Percentiles rank a stretch among this genome's conserved stretches.
These are phyloP conservation scores for Metarhizium brunneum DNA, from an alignment of 2,329 filamentous ascomycete species.

Conservation along the genomic window DNA sequence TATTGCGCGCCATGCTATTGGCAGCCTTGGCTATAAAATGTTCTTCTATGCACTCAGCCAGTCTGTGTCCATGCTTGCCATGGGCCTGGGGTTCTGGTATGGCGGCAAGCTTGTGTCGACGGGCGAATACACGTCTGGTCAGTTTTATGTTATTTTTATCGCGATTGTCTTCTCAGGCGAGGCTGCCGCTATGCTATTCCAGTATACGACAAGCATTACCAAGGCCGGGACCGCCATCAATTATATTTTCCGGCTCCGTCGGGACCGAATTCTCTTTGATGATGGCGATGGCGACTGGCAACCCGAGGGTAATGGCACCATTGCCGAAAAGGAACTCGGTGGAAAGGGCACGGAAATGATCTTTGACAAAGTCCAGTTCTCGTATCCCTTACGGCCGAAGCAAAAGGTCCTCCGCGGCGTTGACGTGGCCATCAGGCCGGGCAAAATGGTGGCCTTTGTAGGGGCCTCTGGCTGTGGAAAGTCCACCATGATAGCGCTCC, in stretches of 20 bases:
- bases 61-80: conserved; percentile 27
- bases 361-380: conserved; percentile 45
- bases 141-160: conserved; percentile 43
- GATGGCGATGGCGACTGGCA: conserved; percentile 13
- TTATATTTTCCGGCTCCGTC: conserved; percentile 35
- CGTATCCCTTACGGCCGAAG: conserved; percentile 39
- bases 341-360: conserved; percentile 27
- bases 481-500: conserved; percentile 46
- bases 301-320: background rate
- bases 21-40: conserved; percentile 28
- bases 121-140: conserved; percentile 35
- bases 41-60: conserved; percentile 31
- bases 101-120: conserved; percentile 29
- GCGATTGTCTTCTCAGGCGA: conserved; percentile 37
- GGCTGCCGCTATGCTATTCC: conserved; percentile 31
- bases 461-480: conserved; percentile 52
- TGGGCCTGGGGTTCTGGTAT: conserved; percentile 32
- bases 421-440: conserved; percentile 30
- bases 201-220: conserved; percentile 41
- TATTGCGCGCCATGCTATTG: conserved; percentile 20
- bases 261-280: conserved; percentile 20
- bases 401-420: conserved; percentile 28
- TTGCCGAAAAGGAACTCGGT: background rate
- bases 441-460: conserved; percentile 44
- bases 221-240: conserved; percentile 38